Evolutionary conservation across 2,329 filamentous ascomycete species (phyloP), one percentile per base, ranked within the genome.

Genomic region (Leptodontidium sp.): DNA sequence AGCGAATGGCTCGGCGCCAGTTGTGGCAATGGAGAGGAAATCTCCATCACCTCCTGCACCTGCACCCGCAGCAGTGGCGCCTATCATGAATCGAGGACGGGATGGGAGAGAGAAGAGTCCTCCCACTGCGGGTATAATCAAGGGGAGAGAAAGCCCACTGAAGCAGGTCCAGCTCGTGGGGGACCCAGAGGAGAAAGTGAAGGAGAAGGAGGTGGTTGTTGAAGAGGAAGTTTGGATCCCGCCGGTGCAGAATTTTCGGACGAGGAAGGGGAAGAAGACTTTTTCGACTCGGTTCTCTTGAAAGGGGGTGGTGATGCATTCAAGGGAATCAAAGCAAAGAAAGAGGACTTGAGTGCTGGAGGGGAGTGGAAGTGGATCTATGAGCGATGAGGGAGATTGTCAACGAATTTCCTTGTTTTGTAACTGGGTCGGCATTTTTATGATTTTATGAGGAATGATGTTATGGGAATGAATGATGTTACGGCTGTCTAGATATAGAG

Each of bases 221-320:
- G 63, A 58, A n/a, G 50, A 55, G 14, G 40, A 47, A 5, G 40
- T 47, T 2, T 58, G 63, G 64, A 65, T 53, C 1, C 68, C 61
- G 45, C 68, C 66, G 24, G 35, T 26, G 1, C 38, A 64, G 47
- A 68, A 53, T 17, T 70, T 71, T 15, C 67, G 69, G 32, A 66
- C 70, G n/a, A 65, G 66, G 49, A 72, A 70, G 66, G 66, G 68
- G 9, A 72, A 72, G 66, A 72, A 70, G 64, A 64, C 50, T 4
- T 72, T 72, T 32, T 49, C 66, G 11, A 71, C 68, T 8, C 62
- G 65, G n/a, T 71, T 67, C 40, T 71, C 63, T n/a, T 65, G 52
- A 65, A 35, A 14, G 4, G 29, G n/a, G n/a, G 29, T 12, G 5
- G 26, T 12, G 6, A 50, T 21, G 15, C 11, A 21, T 17, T 58